These are phyloP conservation scores for Ustilago sp. DNA, from an alignment of 1,284 basidiomycete genomes.

Conservation along the genomic window DNA sequence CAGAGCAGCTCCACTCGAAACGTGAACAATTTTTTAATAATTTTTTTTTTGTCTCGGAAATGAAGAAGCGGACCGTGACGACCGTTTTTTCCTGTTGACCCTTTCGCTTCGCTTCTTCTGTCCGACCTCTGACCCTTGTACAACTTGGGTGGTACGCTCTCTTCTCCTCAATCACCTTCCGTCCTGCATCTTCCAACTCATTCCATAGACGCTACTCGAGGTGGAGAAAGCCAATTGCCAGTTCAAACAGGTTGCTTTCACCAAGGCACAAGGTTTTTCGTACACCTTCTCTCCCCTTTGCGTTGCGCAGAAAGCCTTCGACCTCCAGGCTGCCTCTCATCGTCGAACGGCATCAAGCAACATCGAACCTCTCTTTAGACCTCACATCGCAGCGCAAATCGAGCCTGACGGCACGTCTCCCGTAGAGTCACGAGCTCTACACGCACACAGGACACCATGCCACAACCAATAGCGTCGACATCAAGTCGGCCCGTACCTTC, in stretches of 20 bases:
- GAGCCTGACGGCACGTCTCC: too few relatives aligned
- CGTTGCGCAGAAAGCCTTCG: neutral
- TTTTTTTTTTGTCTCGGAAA: neutral
- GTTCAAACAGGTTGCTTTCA: too few relatives aligned
- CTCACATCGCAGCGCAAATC: too few relatives aligned
- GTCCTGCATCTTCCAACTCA: neutral
- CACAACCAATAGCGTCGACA: conserved; percentile 9
- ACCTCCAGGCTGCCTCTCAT: neutral
- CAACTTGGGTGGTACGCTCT: neutral
- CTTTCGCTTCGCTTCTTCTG: conserved; percentile 5
- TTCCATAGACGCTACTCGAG: neutral
- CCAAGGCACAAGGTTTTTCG: neutral
- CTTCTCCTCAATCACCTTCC: neutral
- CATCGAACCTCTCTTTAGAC: neutral
- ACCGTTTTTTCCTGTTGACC: neutral
- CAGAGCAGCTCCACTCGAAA: conserved; percentile 1
- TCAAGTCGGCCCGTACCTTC: neutral
- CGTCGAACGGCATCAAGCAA: neutral
- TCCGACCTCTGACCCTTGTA: neutral
- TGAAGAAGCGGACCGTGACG: conserved; percentile 1
- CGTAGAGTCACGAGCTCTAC: neutral
- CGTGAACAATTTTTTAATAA: neutral
- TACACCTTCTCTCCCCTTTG: neutral
- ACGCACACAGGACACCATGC: neutral
- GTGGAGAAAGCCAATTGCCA: neutral